phyloP scores from a whole-genome alignment of 2,329 filamentous ascomycete genomes.

The Pseudogymnoascus pannorum region DNA sequence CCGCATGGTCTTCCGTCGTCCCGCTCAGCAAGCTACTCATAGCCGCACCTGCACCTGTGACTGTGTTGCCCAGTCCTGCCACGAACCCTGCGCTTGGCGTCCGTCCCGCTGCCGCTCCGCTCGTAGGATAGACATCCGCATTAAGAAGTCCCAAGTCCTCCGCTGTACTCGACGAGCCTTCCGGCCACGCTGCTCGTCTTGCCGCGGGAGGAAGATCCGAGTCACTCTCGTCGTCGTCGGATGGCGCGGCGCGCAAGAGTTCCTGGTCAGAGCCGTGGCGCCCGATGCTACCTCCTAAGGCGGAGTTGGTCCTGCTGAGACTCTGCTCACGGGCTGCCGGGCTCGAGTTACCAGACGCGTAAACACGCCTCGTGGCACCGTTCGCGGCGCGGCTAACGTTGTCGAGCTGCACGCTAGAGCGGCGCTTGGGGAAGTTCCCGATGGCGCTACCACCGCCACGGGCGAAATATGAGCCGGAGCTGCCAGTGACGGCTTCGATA shows the following conservation, averaged over 20 bases:
- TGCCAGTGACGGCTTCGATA: conserved; percentile 48
- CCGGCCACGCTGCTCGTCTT: conserved; percentile 22
- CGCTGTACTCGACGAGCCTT: conserved; percentile 33
- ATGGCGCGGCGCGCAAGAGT: conserved; percentile 40
- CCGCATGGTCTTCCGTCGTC: conserved; percentile 77
- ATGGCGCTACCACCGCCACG: conserved; percentile 63
- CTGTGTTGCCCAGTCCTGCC: neutral
- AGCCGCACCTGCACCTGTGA: conserved; percentile 64
- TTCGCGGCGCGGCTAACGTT: conserved; percentile 43
- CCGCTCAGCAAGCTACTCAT: conserved; percentile 73
- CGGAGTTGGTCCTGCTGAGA: conserved; percentile 46
- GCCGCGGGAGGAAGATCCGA: conserved; percentile 60
- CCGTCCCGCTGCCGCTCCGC: conserved; percentile 32
- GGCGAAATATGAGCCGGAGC: conserved; percentile 65
- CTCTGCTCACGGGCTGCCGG: conserved; percentile 34
- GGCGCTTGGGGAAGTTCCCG: conserved; percentile 64
- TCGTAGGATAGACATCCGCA: neutral
- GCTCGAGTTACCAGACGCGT: conserved; percentile 32
- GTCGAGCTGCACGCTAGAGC: conserved; percentile 49
- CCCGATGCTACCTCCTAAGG: conserved; percentile 28
- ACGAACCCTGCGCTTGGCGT: conserved; percentile 22
- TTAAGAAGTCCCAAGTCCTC: conserved; percentile 14
- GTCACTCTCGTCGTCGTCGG: conserved; percentile 54
- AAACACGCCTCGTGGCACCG: conserved; percentile 21
- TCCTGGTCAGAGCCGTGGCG: conserved; percentile 48